Evolutionary conservation across 352 stramenopile species (phyloP).

Genomic region (Phytophthora macrochlamydospora): DNA sequence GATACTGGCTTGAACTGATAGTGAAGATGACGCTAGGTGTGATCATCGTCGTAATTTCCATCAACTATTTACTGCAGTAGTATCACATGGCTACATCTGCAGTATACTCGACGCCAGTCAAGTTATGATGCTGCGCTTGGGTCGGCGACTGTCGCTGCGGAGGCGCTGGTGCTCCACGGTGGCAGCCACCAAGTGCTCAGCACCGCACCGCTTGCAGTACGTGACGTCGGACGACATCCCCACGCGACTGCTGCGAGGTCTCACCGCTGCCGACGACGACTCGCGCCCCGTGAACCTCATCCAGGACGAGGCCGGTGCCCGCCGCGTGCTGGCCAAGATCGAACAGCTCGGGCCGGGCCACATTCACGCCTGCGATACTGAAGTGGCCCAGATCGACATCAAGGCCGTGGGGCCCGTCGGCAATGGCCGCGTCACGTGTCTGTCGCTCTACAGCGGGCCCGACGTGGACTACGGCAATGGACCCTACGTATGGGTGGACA

Average conservation of each 20-base stretch:
- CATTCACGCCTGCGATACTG: conserved; percentile 97
- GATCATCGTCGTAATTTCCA: not conserved
- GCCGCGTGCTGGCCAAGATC: conserved; percentile 69
- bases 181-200: not conserved
- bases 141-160: conserved; percentile 1
- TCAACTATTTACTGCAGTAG: too few species aligned
- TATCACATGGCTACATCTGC: too few species aligned
- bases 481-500: conserved; percentile 91
- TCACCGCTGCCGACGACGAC: conserved; percentile 74
- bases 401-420: conserved; percentile 94
- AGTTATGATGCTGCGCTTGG: conserved; percentile 4
- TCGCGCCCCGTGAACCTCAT: conserved; percentile 76
- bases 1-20: conserved; percentile 29
- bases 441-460: conserved; percentile 96
- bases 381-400: conserved; percentile 97
- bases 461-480: conserved; percentile 97
- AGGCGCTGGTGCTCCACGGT: not conserved
- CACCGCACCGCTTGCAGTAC: conserved; percentile 40
- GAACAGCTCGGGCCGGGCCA: conserved; percentile 60
- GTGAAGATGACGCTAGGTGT: conserved; percentile 10
- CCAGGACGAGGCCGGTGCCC: conserved; percentile 68
- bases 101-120: not conserved
- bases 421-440: conserved; percentile 97
- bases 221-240: conserved; percentile 79
- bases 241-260: conserved; percentile 50